A percentile compares a stretch with the other conserved stretches of the same genome.
These are phyloP conservation scores for Lactifluus hygrophoroides DNA, from an alignment of 768 basidiomycete genomes.

Conservation along the genomic window DNA sequence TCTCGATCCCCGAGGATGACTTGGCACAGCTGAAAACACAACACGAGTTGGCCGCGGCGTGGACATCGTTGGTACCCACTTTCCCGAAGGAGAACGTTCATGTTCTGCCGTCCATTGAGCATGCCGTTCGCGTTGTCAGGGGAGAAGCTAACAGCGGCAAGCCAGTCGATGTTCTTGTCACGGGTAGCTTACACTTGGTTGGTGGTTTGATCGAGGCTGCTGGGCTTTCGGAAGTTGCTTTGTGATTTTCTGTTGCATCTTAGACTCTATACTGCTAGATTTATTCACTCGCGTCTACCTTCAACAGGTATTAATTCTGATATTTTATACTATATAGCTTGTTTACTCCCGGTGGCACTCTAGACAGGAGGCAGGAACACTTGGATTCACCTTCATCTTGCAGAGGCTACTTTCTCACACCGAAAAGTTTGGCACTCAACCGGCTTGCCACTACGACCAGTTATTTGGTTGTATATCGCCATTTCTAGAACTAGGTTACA, in stretches of 20 bases:
- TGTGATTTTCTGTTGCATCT: constrained; percentile 30
- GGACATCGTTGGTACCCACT: constrained; percentile 52
- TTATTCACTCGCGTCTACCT: constrained; percentile 21
- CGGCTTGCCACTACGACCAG: neutral
- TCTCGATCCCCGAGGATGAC: constrained; percentile 54
- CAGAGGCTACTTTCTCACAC: neutral
- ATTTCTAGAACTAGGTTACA: neutral
- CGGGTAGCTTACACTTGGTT: constrained; percentile 89
- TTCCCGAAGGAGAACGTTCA: constrained; percentile 59
- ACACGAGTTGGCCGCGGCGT: constrained; percentile 64
- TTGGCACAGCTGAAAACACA: constrained; percentile 65
- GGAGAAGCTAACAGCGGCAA: constrained; percentile 26
- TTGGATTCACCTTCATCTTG: neutral
- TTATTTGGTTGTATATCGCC: too few relatives aligned
- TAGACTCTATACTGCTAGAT: neutral
- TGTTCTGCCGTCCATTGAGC: constrained; percentile 80
- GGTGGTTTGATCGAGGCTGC: constrained; percentile 93
- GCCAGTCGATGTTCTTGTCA: constrained; percentile 61
- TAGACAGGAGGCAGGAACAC: neutral
- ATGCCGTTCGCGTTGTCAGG: constrained; percentile 67
- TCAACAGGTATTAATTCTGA: constrained; percentile 29
- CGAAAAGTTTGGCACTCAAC: neutral
- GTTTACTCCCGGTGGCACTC: neutral
- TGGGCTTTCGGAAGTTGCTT: constrained; percentile 59
- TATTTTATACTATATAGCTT: neutral